Evolutionary conservation across 1,284 basidiomycete genomes (phyloP).

Genomic region (Leccinum fallax): DNA sequence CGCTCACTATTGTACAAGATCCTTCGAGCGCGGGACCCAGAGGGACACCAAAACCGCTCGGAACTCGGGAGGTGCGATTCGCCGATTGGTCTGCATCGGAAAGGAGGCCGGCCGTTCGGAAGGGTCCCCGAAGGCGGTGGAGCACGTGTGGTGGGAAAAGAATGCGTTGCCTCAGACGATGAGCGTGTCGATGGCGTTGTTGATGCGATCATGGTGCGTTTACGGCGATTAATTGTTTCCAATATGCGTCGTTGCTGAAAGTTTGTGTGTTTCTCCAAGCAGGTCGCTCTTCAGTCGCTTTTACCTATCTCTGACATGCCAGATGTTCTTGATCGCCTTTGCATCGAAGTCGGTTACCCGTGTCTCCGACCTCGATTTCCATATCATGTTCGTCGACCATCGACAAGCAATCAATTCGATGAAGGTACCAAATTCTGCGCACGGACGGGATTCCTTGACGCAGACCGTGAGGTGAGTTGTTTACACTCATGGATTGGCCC

Average conservation of each 20-base stretch:
- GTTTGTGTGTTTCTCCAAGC: neutral
- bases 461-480: too few species aligned
- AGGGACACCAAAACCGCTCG: conserved; percentile 67
- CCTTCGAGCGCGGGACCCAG: conserved; percentile 18
- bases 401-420: too few species aligned
- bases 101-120: conserved; percentile 72
- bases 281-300: conserved; percentile 64
- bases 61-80: conserved; percentile 82
- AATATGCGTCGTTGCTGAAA: neutral
- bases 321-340: conserved; percentile 60
- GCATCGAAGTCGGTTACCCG: conserved; percentile 48
- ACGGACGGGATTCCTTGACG: too few species aligned
- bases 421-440: too few species aligned
- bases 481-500: too few species aligned
- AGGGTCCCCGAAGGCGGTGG: conserved; percentile 82
- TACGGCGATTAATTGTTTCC: neutral
- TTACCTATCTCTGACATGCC: conserved; percentile 57
- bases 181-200: conserved; percentile 45
- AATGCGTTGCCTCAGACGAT: conserved; percentile 47
- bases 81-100: conserved; percentile 82
- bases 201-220: conserved; percentile 58
- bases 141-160: conserved; percentile 68
- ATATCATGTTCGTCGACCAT: too few species aligned
- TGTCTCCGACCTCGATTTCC: conserved; percentile 10
- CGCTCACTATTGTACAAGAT: conserved; percentile 24